These are phyloP conservation scores for Mycena albidolilacea DNA, from an alignment of 768 basidiomycete species.

Conservation along the genomic window DNA sequence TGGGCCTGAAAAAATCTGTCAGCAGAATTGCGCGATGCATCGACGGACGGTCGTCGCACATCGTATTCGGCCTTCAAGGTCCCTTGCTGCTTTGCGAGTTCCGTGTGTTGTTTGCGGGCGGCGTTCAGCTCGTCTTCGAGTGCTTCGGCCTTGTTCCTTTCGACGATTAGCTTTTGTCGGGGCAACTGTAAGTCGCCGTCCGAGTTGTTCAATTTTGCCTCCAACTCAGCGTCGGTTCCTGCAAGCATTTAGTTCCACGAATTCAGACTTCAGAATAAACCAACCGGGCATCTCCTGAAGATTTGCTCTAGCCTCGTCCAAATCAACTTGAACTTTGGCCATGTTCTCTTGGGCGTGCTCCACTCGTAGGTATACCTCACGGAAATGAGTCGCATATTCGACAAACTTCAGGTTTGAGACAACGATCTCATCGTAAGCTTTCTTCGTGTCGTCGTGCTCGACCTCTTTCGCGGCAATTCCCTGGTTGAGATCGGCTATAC, in stretches of 20 bases:
- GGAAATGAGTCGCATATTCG: constrained; percentile 87
- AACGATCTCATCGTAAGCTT: constrained; percentile 74
- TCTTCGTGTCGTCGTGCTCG: constrained; percentile 80
- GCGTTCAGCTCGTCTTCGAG: constrained; percentile 71
- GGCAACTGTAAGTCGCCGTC: constrained; percentile 69
- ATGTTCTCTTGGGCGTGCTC: constrained; percentile 76
- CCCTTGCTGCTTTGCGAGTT: constrained; percentile 74
- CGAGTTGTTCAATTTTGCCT: constrained; percentile 69
- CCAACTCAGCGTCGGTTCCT: constrained; percentile 85
- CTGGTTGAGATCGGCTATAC: constrained; percentile 72
- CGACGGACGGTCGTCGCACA: constrained; percentile 51
- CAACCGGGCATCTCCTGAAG: constrained; percentile 78
- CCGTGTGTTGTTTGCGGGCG: constrained; percentile 67
- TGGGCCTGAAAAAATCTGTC: constrained; percentile 68
- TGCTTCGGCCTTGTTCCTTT: constrained; percentile 70
- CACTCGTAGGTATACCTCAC: constrained; percentile 84
- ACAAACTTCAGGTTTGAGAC: constrained; percentile 84
- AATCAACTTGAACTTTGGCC: constrained; percentile 71
- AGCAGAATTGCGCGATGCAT: constrained; percentile 1
- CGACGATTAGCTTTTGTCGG: constrained; percentile 62
- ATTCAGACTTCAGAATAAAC: constrained; percentile 36
- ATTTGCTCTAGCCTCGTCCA: constrained; percentile 73
- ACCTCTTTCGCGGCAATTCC: constrained; percentile 79
- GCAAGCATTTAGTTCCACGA: constrained; percentile 9
- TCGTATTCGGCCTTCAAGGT: constrained; percentile 81